A percentile compares a stretch with the other conserved stretches of the same genome.
Evolutionary conservation across 352 stramenopile genomes (phyloP).

Genomic region (Pseudoperonospora humuli): DNA sequence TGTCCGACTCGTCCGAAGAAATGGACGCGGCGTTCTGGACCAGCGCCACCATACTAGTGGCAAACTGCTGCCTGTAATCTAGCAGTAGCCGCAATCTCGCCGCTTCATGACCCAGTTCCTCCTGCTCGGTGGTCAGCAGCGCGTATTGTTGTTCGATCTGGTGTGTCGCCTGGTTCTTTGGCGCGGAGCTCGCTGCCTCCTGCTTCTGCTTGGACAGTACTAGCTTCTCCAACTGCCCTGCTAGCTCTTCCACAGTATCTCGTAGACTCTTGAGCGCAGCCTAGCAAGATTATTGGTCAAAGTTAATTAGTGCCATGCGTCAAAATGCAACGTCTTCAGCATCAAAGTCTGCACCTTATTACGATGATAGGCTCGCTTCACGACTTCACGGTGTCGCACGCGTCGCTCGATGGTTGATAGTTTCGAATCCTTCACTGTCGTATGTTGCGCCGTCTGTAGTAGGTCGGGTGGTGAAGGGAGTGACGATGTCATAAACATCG

Average conservation of each 20-base stretch:
- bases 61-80: conserved; percentile 33
- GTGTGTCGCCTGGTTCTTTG: not conserved
- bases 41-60: conserved; percentile 24
- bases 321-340: not conserved
- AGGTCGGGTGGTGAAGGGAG: not conserved
- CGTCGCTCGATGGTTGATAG: conserved; percentile 49
- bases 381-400: conserved; percentile 57
- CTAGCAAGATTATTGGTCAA: conserved; percentile 18
- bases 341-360: conserved; percentile 41
- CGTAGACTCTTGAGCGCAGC: conserved; percentile 41
- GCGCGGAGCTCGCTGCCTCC: not conserved
- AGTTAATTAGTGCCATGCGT: conserved; percentile 3
- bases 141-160: conserved; percentile 32
- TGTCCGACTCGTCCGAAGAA: conserved; percentile 15
- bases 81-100: conserved; percentile 37
- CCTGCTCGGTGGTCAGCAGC: conserved; percentile 30
- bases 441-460: not conserved
- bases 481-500: conserved; percentile 1
- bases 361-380: conserved; percentile 65
- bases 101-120: conserved; percentile 35
- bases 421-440: not conserved
- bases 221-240: conserved; percentile 40
- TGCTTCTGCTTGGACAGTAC: conserved; percentile 17
- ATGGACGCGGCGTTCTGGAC: conserved; percentile 11
- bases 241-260: conserved; percentile 46